Conservation (phyloP, 805 yeast genomes). For the Starmerella geochares region DNA sequence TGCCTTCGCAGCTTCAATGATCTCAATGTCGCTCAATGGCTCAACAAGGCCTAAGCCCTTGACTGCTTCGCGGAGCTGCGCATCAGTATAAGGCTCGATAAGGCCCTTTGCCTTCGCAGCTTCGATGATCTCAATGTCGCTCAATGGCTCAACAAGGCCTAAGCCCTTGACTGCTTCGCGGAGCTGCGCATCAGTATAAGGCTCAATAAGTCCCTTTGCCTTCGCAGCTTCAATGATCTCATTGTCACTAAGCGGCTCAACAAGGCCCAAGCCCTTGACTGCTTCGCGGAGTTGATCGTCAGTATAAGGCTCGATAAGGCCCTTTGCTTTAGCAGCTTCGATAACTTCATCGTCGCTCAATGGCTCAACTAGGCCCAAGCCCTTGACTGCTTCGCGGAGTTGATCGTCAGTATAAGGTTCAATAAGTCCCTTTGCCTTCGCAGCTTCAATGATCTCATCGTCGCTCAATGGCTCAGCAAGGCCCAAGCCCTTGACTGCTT, state of each 20-base stretch:
- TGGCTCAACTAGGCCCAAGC: constrained; percentile 13
- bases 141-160: constrained; percentile 7
- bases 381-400: constrained; percentile 23
- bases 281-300: neutral
- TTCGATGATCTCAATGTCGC: constrained; percentile 10
- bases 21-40: neutral
- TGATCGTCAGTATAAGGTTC: constrained; percentile 14
- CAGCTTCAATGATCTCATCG: constrained; percentile 9
- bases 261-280: constrained; percentile 21
- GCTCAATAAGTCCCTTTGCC: constrained; percentile 21
- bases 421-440: constrained; percentile 21
- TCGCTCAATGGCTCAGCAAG: constrained; percentile 18
- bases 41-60: neutral
- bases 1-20: neutral
- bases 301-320: neutral
- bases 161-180: neutral
- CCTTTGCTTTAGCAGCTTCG: constrained; percentile 33
- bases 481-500: constrained; percentile 18
- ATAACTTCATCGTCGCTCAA: constrained; percentile 25
- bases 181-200: constrained; percentile 7
- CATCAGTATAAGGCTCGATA: constrained; percentile 13
- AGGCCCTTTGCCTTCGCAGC: constrained; percentile 21
- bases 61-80: constrained; percentile 4
- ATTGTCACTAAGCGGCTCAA: constrained; percentile 13
- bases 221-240: constrained; percentile 16